Conservation (phyloP, 2,329 filamentous ascomycete species). For the Colletotrichum shisoi region DNA sequence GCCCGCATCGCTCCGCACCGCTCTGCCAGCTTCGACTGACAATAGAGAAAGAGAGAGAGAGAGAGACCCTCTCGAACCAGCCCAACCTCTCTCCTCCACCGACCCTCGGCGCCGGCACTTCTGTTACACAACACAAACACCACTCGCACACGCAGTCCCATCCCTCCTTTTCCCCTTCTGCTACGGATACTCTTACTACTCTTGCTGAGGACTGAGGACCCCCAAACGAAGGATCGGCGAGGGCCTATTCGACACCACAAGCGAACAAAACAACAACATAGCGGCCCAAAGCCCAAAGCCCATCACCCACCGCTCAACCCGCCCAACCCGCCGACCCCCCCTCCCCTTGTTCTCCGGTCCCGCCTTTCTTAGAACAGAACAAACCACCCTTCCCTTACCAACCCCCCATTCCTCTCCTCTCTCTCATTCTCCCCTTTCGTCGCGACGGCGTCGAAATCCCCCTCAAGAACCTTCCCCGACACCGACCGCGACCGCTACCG, state of each 20-base stretch:
- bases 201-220: neutral
- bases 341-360: no score
- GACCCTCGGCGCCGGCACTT: slow-evolving; percentile 38
- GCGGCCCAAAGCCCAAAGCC: slow-evolving; percentile 6
- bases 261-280: neutral
- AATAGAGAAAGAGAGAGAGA: no score
- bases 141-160: neutral
- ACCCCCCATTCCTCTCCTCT: neutral
- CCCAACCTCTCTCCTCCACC: slow-evolving; percentile 38
- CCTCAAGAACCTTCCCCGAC: slow-evolving; percentile 15
- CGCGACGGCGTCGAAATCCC: slow-evolving; percentile 22
- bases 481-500: slow-evolving; percentile 37
- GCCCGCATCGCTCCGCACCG: slow-evolving; percentile 38
- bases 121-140: slow-evolving; percentile 25
- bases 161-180: slow-evolving; percentile 2
- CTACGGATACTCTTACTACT: neutral
- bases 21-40: slow-evolving; percentile 37
- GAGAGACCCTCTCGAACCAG: slow-evolving; percentile 34
- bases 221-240: slow-evolving; percentile 11
- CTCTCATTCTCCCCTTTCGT: slow-evolving; percentile 13
- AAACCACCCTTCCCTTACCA: neutral
- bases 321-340: neutral
- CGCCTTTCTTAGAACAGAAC: no score
- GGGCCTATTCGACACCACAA: slow-evolving; percentile 12
- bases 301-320: no score